These are phyloP conservation scores for Herpetospermum pedunculosum DNA, from an alignment of 306 rosid species.

Conservation along the genomic window DNA sequence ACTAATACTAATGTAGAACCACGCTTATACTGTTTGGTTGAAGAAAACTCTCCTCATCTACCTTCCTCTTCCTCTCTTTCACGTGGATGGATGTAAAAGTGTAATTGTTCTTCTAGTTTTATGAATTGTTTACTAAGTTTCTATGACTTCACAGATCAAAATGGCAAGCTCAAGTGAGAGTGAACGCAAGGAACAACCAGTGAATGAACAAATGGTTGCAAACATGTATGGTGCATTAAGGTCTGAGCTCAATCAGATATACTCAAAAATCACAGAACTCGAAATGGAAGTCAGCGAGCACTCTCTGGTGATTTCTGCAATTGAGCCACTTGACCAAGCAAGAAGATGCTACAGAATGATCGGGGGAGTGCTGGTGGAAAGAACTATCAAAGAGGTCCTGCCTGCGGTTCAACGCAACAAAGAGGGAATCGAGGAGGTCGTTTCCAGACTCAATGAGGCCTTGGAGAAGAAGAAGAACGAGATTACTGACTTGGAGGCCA, in stretches of 20 bases:
- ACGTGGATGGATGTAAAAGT: background rate
- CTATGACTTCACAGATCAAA: slow-evolving; percentile 16
- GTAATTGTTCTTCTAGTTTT: background rate
- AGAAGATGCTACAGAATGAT: slow-evolving; percentile 93
- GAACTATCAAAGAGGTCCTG: slow-evolving; percentile 86
- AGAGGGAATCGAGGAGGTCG: slow-evolving; percentile 87
- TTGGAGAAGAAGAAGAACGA: slow-evolving; percentile 91
- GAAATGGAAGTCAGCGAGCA: slow-evolving; percentile 97
- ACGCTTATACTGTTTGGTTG: background rate
- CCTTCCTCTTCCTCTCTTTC: background rate
- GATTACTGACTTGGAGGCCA: slow-evolving; percentile 69
- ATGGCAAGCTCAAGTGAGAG: slow-evolving; percentile 58
- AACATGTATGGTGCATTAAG: slow-evolving; percentile 75
- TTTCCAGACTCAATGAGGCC: slow-evolving; percentile 65
- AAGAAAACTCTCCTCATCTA: background rate
- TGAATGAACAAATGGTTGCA: slow-evolving; percentile 82
- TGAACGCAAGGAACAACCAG: slow-evolving; percentile 52
- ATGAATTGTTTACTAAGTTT: background rate
- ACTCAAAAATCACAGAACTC: slow-evolving; percentile 87
- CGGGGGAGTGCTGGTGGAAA: slow-evolving; percentile 95
- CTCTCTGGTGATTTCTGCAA: slow-evolving; percentile 68
- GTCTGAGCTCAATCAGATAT: slow-evolving; percentile 83
- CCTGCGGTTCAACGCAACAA: slow-evolving; percentile 92
- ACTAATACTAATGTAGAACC: background rate
- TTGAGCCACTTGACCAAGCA: slow-evolving; percentile 80